Base-by-base conservation (phyloP, 1,284 basidiomycete species). In the Tilletia indica region DNA sequence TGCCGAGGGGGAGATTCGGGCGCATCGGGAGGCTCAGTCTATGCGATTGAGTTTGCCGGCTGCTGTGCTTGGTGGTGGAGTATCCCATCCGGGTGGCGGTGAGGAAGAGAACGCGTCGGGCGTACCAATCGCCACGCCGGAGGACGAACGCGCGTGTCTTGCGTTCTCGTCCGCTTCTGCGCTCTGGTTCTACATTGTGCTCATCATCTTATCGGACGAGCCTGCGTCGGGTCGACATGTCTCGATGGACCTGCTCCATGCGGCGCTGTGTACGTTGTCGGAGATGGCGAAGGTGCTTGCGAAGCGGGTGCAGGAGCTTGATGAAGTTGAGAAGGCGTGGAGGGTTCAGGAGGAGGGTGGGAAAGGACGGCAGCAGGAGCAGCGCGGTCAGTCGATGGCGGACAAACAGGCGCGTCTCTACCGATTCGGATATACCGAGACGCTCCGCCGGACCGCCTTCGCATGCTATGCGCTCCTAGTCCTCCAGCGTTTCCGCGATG, bases 111-210 rank as follows among this genome's bases (percentile, higher is more conserved):
- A 58, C 38, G 54, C 38, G 39, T 31, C 67, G 25, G 38, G 51
- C 42, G 45, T 39, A 12, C 61, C 61, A 3, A 38, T 16, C 34
- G 36, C 61, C 4, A 45, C 25, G 12, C 34, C 63, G 6, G 51
- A 67, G 14, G 70, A 71, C 45, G 16, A 19, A 38, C 39, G 58
- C 38, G 76, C 80, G 36, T 64, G 61, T 38, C 31, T 64, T 34
- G 61, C 61, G 2, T 78, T 78, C 45, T 75, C 77, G 3, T 71
- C 77, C 4, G 76, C 80, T 0, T 74, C 75, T 14, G 73, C 79
- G 39, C 68, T 80, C 11, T 81, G 79, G 79, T 75, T 81, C 73
- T 81, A 80, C 67, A 67, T 80, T 42, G 76, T 81, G 14, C 70
- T 81, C 31, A 72, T 78, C 68, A 75, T 80, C 21, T 76, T 77